A percentile compares a stretch with the other conserved stretches of the same genome.
These are phyloP conservation scores for Albugo laibachii DNA, from an alignment of 352 stramenopile genomes.

Conservation along the genomic window DNA sequence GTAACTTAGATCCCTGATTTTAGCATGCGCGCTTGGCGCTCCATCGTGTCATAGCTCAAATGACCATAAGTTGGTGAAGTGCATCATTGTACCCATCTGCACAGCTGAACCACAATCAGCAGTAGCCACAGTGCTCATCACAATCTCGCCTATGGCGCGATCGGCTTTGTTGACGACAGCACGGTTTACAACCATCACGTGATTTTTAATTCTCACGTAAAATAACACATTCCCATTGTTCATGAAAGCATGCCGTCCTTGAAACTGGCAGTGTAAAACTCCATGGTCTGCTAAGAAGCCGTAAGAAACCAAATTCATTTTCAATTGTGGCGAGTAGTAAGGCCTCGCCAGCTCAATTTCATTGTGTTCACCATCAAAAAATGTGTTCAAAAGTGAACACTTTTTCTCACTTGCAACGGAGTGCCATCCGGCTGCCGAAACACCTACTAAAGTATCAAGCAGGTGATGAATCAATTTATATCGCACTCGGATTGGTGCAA, in stretches of 20 bases:
- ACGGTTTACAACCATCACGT: slow-evolving; percentile 1
- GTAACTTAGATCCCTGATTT: neutral
- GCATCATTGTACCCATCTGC: neutral
- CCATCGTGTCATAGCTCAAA: neutral
- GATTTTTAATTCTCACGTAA: neutral
- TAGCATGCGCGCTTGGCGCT: neutral
- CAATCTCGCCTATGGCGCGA: too few relatives aligned
- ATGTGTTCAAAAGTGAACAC: too few relatives aligned
- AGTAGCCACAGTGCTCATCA: too few relatives aligned
- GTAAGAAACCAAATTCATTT: too few relatives aligned
- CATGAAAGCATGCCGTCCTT: neutral
- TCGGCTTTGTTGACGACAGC: too few relatives aligned
- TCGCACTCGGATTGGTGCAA: slow-evolving; percentile 53
- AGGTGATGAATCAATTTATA: slow-evolving; percentile 53
- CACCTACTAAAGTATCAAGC: slow-evolving; percentile 30
- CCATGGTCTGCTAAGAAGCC: too few relatives aligned
- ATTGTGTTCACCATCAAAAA: too few relatives aligned
- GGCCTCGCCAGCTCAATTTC: too few relatives aligned
- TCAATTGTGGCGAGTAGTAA: too few relatives aligned
- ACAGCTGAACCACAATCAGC: neutral
- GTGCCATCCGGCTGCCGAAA: too few relatives aligned
- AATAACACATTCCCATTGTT: neutral
- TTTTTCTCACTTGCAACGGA: too few relatives aligned
- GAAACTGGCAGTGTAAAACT: too few relatives aligned
- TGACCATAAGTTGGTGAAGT: neutral